phyloP scores from a whole-genome alignment of 306 rosid species.

The Coriaria nepalensis region DNA sequence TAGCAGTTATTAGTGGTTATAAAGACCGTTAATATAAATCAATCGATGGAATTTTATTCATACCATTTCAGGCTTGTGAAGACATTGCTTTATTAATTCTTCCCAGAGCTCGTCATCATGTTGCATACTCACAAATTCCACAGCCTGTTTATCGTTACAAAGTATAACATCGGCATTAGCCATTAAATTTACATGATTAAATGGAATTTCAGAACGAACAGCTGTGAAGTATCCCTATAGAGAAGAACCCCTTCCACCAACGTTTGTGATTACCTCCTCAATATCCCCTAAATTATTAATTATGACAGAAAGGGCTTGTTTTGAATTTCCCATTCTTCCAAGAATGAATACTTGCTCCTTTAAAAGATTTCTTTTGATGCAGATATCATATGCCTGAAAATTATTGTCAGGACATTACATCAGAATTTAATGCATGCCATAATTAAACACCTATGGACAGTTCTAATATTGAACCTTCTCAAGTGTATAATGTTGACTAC shows the following conservation, averaged over 20 bases:
- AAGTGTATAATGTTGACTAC: constrained; percentile 90
- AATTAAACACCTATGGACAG: constrained; percentile 15
- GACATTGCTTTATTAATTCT: constrained; percentile 43
- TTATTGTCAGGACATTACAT: neutral
- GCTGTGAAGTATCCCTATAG: constrained; percentile 5
- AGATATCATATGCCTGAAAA: constrained; percentile 79
- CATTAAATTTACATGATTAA: neutral
- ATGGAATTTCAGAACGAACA: constrained; percentile 5
- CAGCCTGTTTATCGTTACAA: constrained; percentile 38
- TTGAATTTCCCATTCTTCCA: constrained; percentile 95
- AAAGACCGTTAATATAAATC: constrained; percentile 12
- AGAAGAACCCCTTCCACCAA: constrained; percentile 14
- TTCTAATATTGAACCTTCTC: constrained; percentile 55
- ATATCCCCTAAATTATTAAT: constrained; percentile 81
- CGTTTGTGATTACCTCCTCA: constrained; percentile 54
- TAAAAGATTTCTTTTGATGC: constrained; percentile 48
- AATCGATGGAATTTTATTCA: neutral
- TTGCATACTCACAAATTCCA: constrained; percentile 55
- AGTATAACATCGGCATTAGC: constrained; percentile 7
- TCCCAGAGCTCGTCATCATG: constrained; percentile 62
- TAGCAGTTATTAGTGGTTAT: neutral
- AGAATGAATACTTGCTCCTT: constrained; percentile 91
- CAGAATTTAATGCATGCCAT: constrained; percentile 12
- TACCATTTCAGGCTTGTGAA: constrained; percentile 59
- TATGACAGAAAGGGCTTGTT: constrained; percentile 72